Evolutionary conservation across 768 basidiomycete species (phyloP).

Genomic region (Mrakia blollopis): DNA sequence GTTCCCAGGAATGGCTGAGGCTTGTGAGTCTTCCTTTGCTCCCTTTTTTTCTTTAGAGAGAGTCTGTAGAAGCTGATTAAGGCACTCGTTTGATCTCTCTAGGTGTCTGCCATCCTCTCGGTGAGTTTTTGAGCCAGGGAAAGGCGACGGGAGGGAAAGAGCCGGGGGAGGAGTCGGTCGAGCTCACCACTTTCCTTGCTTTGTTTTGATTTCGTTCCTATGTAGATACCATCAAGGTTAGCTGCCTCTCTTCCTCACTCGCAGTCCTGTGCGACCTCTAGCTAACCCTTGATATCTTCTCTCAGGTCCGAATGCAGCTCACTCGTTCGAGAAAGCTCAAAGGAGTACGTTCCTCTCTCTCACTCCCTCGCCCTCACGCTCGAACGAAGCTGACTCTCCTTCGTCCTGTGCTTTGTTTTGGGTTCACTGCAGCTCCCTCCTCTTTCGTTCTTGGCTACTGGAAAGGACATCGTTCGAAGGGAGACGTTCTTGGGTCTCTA

Average conservation of each 20-base stretch:
- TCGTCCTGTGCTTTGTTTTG: background rate
- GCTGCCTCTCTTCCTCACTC: background rate
- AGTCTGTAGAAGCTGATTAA: background rate
- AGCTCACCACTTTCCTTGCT: background rate
- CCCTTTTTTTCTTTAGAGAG: background rate
- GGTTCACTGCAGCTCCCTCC: conserved; percentile 65
- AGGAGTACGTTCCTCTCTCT: conserved; percentile 60
- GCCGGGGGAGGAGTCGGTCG: too few species aligned
- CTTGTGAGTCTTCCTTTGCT: conserved; percentile 16
- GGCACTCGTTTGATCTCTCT: too few species aligned
- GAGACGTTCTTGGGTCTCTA: conserved; percentile 95
- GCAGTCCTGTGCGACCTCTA: accelerated
- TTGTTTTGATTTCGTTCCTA: background rate
- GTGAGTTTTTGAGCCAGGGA: conserved; percentile 3
- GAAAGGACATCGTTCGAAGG: conserved; percentile 73
- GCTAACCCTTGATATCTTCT: too few species aligned
- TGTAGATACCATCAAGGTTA: conserved; percentile 78
- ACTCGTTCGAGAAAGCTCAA: conserved; percentile 68
- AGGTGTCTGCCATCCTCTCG: conserved; percentile 32
- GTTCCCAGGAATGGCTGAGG: conserved; percentile 30
- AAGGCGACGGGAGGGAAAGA: background rate
- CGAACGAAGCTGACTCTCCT: background rate
- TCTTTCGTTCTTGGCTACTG: conserved; percentile 88
- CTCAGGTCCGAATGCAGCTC: conserved; percentile 90
- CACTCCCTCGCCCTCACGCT: background rate